Percentiles rank a stretch among this genome's conserved stretches.
Evolutionary conservation across 331 rosid genomes (phyloP).

Genomic region (Cydonia oblonga): DNA sequence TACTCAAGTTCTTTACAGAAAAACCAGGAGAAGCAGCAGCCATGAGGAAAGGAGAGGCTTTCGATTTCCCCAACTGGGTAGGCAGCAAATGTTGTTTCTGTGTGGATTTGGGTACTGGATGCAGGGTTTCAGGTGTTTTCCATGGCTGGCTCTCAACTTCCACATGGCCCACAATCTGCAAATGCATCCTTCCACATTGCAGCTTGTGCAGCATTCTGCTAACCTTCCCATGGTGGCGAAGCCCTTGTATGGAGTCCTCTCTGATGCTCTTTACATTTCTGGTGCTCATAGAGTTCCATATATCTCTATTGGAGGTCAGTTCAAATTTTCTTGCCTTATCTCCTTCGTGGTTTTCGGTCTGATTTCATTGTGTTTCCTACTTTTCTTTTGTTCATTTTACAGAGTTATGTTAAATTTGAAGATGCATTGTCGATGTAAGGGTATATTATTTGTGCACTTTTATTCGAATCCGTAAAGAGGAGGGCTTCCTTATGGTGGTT

Average conservation of each 20-base stretch:
- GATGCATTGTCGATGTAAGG: background rate
- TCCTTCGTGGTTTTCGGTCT: background rate
- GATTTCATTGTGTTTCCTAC: background rate
- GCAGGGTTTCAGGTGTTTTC: conserved; percentile 88
- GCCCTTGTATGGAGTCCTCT: conserved; percentile 68
- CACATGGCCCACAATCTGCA: conserved; percentile 67
- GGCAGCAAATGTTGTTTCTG: conserved; percentile 35
- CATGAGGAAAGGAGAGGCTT: conserved; percentile 14
- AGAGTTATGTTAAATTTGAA: background rate
- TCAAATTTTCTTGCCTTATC: background rate
- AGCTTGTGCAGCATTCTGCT: conserved; percentile 62
- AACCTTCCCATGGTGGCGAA: conserved; percentile 92
- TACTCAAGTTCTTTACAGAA: conserved; percentile 4
- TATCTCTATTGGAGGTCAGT: conserved; percentile 64
- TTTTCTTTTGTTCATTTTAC: background rate
- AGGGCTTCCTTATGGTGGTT: background rate
- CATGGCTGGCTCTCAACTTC: conserved; percentile 78
- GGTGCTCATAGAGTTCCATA: conserved; percentile 81
- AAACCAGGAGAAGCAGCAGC: conserved; percentile 9
- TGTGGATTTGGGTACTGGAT: conserved; percentile 90
- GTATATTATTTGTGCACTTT: background rate
- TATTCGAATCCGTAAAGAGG: background rate
- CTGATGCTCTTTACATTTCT: conserved; percentile 60
- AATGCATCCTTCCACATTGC: conserved; percentile 54
- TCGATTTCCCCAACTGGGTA: conserved; percentile 17